These are phyloP conservation scores for Pythium aquatile DNA, from an alignment of 352 stramenopile genomes.

Conservation along the genomic window DNA sequence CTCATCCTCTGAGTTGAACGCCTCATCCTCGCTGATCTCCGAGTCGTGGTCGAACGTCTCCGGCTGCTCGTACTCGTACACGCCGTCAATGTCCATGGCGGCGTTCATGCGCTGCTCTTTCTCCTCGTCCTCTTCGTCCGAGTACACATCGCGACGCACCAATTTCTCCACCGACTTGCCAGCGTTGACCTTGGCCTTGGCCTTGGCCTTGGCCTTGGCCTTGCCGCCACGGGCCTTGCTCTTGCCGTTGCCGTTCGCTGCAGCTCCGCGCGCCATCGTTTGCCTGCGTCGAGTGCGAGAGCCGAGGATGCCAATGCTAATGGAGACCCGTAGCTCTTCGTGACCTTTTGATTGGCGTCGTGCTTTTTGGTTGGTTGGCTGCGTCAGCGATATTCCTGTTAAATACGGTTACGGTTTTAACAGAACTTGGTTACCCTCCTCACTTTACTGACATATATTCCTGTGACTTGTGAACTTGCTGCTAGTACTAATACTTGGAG, in stretches of 20 bases:
- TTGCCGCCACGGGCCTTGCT: constrained; percentile 1
- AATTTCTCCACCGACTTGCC: constrained; percentile 25
- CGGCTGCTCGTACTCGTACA: constrained; percentile 82
- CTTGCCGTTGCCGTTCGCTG: constrained; percentile 17
- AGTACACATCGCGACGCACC: constrained; percentile 65
- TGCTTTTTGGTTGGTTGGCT: constrained; percentile 16
- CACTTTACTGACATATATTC: not conserved
- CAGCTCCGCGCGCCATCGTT: constrained; percentile 27
- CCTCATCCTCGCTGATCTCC: constrained; percentile 92
- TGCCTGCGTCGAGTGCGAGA: constrained; percentile 3
- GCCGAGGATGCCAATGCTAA: not conserved
- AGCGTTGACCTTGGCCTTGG: constrained; percentile 19
- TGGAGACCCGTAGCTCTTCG: not conserved
- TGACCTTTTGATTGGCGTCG: constrained; percentile 30
- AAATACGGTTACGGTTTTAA: constrained; percentile 16
- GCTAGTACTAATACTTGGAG: constrained; percentile 29
- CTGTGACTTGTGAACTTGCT: not conserved
- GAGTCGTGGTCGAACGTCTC: constrained; percentile 87
- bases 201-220: constrained; percentile 14
- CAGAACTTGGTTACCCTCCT: not conserved
- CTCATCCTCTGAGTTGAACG: constrained; percentile 95
- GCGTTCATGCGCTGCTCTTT: constrained; percentile 61
- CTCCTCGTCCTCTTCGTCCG: constrained; percentile 73
- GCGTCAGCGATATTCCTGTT: constrained; percentile 4
- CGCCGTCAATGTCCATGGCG: constrained; percentile 73